Evolutionary conservation across 179 eudicot genomes (phyloP), one percentile per base, ranked within the genome.

Genomic region (Spinacia oleracea): DNA sequence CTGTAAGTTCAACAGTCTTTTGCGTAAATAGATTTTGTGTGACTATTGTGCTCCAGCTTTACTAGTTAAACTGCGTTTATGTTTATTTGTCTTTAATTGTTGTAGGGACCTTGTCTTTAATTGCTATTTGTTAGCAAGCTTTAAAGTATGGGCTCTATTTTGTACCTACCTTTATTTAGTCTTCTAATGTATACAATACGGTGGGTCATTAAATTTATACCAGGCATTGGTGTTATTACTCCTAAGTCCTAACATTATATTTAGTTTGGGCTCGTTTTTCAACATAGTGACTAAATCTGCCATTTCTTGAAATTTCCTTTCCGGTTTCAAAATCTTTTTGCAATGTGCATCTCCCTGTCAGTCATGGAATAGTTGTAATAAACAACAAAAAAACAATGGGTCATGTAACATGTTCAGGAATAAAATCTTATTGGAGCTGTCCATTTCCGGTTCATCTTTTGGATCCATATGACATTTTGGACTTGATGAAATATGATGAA

Each of bases 1-100:
- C 90, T 60, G 90, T 87, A 80, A 87, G 87, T 84, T 46, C 72
- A 77, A 21, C 35, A 68, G 42, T 60, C 64, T n/a, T 32, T 29
- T 43, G 62, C 25, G 20, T 53, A 18, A 23, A 43, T 32, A 60
- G 45, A 73, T 69, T 25, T 60, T 75, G 50, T 63, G 50, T 5
- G 66, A 75, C 15, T 66, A 18, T 78, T 21, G 29, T 31, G 32
- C 59, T 72, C 45, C 71, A 21, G 9, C 21, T 58, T 11, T 60
- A 1, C 5, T 32, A 34, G 14, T 62, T 66, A 42, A 10, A 35
- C 20, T 77, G 18, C 73, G 60, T 73, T n/a, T 21, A 27, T 5
- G 6, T 63, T 76, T 12, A 29, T 50, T 29, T 67, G 48, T 20
- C 46, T 67, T 21, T 67, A 31, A 9, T 27, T 21, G 27, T 59